Evolutionary conservation across 192 early-diverging fungal species (phyloP), one percentile per base, ranked within the genome.

Genomic region (Coemansia sp.): DNA sequence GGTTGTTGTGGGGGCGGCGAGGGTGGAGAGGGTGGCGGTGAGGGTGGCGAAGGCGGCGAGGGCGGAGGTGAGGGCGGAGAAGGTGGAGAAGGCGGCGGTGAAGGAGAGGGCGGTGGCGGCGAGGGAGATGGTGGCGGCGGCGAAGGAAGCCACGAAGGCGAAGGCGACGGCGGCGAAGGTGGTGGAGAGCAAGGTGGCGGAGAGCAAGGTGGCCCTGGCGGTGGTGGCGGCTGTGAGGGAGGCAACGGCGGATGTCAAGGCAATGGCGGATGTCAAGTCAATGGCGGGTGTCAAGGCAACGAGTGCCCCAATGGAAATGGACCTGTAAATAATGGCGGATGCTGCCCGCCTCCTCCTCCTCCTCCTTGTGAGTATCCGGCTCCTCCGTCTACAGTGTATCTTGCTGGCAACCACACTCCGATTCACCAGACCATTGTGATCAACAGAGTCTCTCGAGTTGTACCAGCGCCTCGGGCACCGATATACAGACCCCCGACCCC

Each of bases 1-100:
- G 50, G 72, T 29, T 68, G 73, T 22, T 68, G 73, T 11, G 61
- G 66, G 13, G 69, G 69, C 7, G 79, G 57, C 15, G 72, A 41
- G 18, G 71, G 50, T 3, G 72, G 65, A 41, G 68, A 41, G 4
- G 73, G 58, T 5, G 65, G 50, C 2, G 74, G 70, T 5, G 75
- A 38, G 12, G 74, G 58, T 11, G 66, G 58, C 11, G 65, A 52
- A 0, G 66, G 29, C 0, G 70, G 50, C 11, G 75, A 66, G 1
- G 71, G 60, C 5, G 67, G 49, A 0, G 27, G 27, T 29, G 71
- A 55, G 1, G 76, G 66, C 3, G 71, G 69, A 9, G 57, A 65
- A 20, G 64, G 39, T 15, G 68, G 68, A 9, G 67, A 38, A 11
- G 73, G 50, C n/a, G 73, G 66, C 10, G 67, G 63, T 2, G 61